Conservation (phyloP, 371 early-diverging fungal genomes). For the Vairimorpha necatrix region DNA sequence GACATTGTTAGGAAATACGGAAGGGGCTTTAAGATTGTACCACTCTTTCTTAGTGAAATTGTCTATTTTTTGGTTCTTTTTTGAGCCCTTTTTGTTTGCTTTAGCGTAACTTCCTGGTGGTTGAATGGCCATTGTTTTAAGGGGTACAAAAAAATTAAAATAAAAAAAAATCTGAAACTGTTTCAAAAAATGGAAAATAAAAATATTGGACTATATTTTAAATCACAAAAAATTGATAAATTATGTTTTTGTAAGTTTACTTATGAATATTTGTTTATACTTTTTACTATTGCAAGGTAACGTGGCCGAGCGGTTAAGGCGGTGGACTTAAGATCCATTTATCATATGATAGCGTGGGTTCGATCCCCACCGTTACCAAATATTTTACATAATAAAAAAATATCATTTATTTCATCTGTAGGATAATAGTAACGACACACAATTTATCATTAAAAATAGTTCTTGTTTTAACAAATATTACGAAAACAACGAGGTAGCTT, state of each 20-base stretch:
- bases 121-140: slow-evolving; percentile 45
- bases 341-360: slow-evolving; percentile 45
- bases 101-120: slow-evolving; percentile 49
- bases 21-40: slow-evolving; percentile 53
- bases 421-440: too few species aligned
- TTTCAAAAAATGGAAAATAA: too few species aligned
- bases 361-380: slow-evolving; percentile 54
- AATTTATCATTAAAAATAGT: too few species aligned
- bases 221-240: too few species aligned
- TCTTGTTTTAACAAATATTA: too few species aligned
- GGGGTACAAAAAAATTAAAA: not conserved
- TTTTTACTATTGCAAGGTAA: slow-evolving; percentile 36
- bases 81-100: slow-evolving; percentile 55
- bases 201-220: too few species aligned
- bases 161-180: too few species aligned
- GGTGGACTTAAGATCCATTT: slow-evolving; percentile 53
- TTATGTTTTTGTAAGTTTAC: too few species aligned
- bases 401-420: too few species aligned
- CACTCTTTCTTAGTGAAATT: slow-evolving; percentile 60
- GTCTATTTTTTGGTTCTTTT: slow-evolving; percentile 46
- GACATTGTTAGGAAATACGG: slow-evolving; percentile 30
- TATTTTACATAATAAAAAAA: too few species aligned
- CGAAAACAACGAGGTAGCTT: too few species aligned
- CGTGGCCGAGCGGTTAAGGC: slow-evolving; percentile 57
- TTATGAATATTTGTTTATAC: too few species aligned